These are phyloP conservation scores for Oryza coarctata DNA, from an alignment of 176 grass and related monocot genomes.

Conservation along the genomic window DNA sequence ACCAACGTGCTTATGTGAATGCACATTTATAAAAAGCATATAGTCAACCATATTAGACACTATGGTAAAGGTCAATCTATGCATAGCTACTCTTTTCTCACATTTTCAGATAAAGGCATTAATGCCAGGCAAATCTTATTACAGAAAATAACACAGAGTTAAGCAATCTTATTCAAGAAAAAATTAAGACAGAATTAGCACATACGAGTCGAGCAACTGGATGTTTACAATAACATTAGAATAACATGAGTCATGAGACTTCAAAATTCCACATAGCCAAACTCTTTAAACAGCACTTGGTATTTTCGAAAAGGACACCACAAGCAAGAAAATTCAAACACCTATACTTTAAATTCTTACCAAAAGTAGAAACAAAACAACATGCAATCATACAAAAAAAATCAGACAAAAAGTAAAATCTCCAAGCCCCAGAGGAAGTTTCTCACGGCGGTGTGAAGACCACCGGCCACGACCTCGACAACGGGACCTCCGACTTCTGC, in stretches of 20 bases:
- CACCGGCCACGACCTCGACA: conserved; percentile 30
- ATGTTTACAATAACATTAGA: background rate
- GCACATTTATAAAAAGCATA: background rate
- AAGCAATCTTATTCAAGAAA: background rate
- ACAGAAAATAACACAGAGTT: background rate
- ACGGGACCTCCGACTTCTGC: conserved; percentile 26
- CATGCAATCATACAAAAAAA: conserved; percentile 22
- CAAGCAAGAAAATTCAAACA: conserved; percentile 27
- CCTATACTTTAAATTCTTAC: conserved; percentile 2
- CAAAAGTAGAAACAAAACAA: background rate
- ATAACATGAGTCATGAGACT: background rate
- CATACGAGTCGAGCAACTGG: background rate
- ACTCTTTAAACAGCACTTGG: background rate
- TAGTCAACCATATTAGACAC: background rate
- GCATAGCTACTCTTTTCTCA: background rate
- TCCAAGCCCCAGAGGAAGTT: background rate
- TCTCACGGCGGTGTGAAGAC: conserved; percentile 36
- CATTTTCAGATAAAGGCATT: background rate
- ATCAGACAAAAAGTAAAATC: background rate
- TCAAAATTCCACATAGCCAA: background rate
- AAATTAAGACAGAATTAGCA: background rate
- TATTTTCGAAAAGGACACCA: background rate
- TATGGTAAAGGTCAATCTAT: conserved; percentile 18
- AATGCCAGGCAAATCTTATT: background rate
- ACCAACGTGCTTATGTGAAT: background rate